Evolutionary conservation across 352 stramenopile genomes (phyloP), one percentile per base, ranked within the genome.

Genomic region (Globisporangium megalacanthum): DNA sequence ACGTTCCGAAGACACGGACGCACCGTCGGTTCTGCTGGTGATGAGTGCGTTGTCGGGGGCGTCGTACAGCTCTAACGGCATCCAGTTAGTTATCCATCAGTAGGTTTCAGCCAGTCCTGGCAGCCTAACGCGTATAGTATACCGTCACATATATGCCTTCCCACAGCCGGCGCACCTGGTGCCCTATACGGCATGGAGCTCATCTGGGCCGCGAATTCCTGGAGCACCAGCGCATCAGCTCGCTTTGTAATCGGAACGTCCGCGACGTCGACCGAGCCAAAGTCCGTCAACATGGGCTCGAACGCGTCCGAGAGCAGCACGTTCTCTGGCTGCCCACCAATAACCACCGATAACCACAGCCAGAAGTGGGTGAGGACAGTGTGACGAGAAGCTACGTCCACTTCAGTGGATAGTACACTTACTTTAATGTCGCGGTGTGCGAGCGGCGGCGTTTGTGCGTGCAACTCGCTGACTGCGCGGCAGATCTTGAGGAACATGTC

Each of bases 361-460:
- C 25, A 29, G 2, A 29, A 29, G 25, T 4, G 25, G 25, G 25
- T 29, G 25, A 29, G 25, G 25, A 29, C 25, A 29, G 25, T 29
- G 25, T 29, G 25, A 29, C 25, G 4, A 1, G 25, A 29, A 1
- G 25, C 25, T 13, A 6, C 7, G 17, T 44, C 37, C 37, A n/a
- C 37, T n/a, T 17, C 37, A 17, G 17, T 6, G 37, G 11, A 44
- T 17, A 44, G 13, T 9, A 8, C 15, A 39, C 22, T 33, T 66
- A 89, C 82, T 66, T 95, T 95, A 44, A 96, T 93, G 66, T 96
- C 86, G 9, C 86, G 84, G 60, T 96, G 88, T 6, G 81, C 83
- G 36, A 94, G 75, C 6, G 83, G 71, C 6, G 86, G 86, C 29
- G 72, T 74, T 37, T 82, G 79, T 0, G 72, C 58, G 65, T 96